A percentile compares a stretch with the other conserved stretches of the same genome.
Evolutionary conservation across 768 basidiomycete species (phyloP).

Genomic region (Austroboletus eburneus): DNA sequence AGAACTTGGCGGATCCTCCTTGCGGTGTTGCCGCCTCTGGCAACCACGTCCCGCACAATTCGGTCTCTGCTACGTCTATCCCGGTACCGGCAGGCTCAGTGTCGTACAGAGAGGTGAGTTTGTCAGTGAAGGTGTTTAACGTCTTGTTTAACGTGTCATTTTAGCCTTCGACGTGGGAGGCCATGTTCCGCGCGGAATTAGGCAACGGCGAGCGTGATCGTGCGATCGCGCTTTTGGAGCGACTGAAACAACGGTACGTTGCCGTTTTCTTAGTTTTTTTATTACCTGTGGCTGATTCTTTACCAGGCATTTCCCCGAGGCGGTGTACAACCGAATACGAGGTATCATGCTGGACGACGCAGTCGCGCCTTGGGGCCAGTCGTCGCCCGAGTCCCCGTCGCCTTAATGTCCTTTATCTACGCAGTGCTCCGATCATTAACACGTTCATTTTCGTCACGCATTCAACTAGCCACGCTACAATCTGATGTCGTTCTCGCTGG

Average conservation of each 20-base stretch:
- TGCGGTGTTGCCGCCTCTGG: constrained; percentile 83
- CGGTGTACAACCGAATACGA: constrained; percentile 74
- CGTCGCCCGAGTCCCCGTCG: constrained; percentile 8
- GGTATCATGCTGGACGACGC: constrained; percentile 76
- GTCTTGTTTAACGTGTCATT: not conserved
- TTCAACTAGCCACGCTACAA: too few species aligned
- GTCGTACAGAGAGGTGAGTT: constrained; percentile 30
- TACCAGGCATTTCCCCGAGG: constrained; percentile 67
- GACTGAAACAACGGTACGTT: constrained; percentile 65
- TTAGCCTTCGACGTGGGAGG: constrained; percentile 91
- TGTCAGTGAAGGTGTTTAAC: not conserved
- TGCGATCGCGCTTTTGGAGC: constrained; percentile 64
- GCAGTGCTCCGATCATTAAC: too few species aligned
- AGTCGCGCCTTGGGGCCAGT: constrained; percentile 40
- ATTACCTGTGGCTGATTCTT: not conserved
- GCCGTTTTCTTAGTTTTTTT: not conserved
- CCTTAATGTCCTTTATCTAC: constrained; percentile 4
- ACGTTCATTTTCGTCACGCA: too few species aligned
- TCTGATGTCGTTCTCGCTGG: too few species aligned
- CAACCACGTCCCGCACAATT: constrained; percentile 76
- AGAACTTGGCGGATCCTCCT: constrained; percentile 72
- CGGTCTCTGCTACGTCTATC: constrained; percentile 28
- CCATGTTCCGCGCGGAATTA: constrained; percentile 91
- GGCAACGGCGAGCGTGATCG: constrained; percentile 67
- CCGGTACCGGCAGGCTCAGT: constrained; percentile 39